Conservation (phyloP, 75 land plant genomes). For the Selaginella moellendorffii region DNA sequence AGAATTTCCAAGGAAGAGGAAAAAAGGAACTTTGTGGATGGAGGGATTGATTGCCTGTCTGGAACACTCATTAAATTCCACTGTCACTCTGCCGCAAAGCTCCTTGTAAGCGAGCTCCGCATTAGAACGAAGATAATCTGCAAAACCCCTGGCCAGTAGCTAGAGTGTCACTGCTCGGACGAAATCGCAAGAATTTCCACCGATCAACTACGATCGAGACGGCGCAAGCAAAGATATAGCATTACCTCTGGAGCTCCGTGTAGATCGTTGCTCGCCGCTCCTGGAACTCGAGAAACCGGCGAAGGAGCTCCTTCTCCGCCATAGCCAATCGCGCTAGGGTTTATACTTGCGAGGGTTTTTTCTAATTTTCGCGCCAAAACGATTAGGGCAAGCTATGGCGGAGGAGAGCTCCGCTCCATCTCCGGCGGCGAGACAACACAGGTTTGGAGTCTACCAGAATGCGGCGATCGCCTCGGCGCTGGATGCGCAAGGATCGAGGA, state of each 20-base stretch:
- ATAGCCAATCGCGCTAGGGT: no score
- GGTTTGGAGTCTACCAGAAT: slow-evolving; percentile 63
- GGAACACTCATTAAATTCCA: not conserved
- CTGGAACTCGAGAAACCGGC: not conserved
- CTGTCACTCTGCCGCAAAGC: not conserved
- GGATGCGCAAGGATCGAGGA: slow-evolving; percentile 39
- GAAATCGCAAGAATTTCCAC: no score
- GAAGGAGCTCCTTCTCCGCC: not conserved
- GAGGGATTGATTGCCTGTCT: not conserved
- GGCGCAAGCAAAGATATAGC: not conserved
- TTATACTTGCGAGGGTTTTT: no score
- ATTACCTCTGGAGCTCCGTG: not conserved
- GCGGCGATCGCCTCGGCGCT: slow-evolving; percentile 52
- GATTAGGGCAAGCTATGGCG: no score
- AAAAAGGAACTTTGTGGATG: not conserved
- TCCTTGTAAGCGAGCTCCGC: not conserved
- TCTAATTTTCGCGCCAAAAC: no score
- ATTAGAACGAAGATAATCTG: not conserved
- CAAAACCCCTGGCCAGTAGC: not conserved
- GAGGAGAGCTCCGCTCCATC: not conserved
- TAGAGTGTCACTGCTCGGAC: not conserved
- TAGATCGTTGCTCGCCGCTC: not conserved
- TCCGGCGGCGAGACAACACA: not conserved
- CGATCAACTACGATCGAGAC: no score
- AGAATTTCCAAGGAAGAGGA: not conserved